phyloP scores from a whole-genome alignment of 2,329 filamentous ascomycete species.

The Grosmannia penicillata region DNA sequence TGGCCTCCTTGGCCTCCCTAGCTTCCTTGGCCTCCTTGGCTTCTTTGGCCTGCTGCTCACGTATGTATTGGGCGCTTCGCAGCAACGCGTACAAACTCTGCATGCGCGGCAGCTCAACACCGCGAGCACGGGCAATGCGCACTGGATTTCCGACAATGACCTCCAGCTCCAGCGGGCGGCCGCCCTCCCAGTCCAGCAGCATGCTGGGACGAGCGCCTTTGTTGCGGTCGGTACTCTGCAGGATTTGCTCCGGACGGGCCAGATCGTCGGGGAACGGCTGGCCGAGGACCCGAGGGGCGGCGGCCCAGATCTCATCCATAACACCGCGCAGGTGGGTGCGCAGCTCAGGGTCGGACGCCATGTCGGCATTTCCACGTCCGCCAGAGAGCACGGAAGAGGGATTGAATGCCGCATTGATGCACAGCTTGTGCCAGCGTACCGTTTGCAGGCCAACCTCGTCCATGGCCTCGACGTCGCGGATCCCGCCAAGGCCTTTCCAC shows the following conservation, averaged over 20 bases:
- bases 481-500: conserved; percentile 39
- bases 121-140: conserved; percentile 44
- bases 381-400: conserved; percentile 54
- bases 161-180: conserved; percentile 53
- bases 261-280: conserved; percentile 43
- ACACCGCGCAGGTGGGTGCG: conserved; percentile 45
- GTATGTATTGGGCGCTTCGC: conserved; percentile 42
- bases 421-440: conserved; percentile 63
- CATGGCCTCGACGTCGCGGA: conserved; percentile 45
- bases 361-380: conserved; percentile 48
- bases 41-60: conserved; percentile 23
- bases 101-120: conserved; percentile 50
- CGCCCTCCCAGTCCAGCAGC: conserved; percentile 55
- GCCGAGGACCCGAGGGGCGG: conserved; percentile 48
- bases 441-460: conserved; percentile 53
- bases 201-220: conserved; percentile 51
- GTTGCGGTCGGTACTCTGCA: conserved; percentile 49
- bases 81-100: conserved; percentile 54
- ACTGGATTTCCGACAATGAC: conserved; percentile 60
- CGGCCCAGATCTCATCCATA: conserved; percentile 55
- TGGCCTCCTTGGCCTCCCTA: too few relatives aligned
- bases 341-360: conserved; percentile 47
- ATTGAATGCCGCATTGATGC: conserved; percentile 65
- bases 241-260: conserved; percentile 46
- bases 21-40: too few relatives aligned